Conservation (phyloP, 192 early-diverging fungal species). For the Lobosporangium transversale region DNA sequence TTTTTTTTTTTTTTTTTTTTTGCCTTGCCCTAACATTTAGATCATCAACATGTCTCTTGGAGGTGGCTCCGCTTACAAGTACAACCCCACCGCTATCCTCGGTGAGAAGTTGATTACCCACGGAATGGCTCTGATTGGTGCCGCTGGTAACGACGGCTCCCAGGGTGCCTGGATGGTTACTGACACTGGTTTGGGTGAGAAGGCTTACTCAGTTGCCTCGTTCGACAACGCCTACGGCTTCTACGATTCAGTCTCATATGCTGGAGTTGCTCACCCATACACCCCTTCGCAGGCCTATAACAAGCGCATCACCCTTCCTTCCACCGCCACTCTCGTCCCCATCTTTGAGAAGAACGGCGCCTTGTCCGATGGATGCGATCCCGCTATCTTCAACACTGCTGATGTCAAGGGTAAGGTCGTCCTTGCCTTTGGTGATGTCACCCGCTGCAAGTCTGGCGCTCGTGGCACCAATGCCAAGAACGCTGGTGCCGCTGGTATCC, state of each 20-base stretch:
- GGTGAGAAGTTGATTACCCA: conserved; percentile 53
- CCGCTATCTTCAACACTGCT: conserved; percentile 1
- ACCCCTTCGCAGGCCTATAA: not conserved
- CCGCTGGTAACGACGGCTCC: conserved; percentile 80
- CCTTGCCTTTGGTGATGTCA: no score
- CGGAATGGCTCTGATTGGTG: conserved; percentile 67
- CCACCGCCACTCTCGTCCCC: conserved; percentile 14
- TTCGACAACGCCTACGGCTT: conserved; percentile 56
- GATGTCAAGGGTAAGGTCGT: conserved; percentile 23
- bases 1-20: conserved; percentile 1
- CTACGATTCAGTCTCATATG: conserved; percentile 21
- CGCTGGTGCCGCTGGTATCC: conserved; percentile 20
- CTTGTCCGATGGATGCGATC: conserved; percentile 28
- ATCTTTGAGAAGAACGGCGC: no score
- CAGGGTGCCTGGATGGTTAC: conserved; percentile 36
- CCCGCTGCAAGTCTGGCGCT: conserved; percentile 49
- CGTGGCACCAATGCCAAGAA: conserved; percentile 30
- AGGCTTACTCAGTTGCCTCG: conserved; percentile 67
- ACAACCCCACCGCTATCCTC: conserved; percentile 55
- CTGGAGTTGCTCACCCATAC: conserved; percentile 15
- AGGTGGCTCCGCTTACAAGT: no score
- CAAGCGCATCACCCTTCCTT: conserved; percentile 48
- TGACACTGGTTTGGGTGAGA: conserved; percentile 24
- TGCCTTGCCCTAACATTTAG: conserved; percentile 17
- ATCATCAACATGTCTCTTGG: no score